phyloP scores from a whole-genome alignment of 2,329 filamentous ascomycete species.

The Fusarium liriodendri region DNA sequence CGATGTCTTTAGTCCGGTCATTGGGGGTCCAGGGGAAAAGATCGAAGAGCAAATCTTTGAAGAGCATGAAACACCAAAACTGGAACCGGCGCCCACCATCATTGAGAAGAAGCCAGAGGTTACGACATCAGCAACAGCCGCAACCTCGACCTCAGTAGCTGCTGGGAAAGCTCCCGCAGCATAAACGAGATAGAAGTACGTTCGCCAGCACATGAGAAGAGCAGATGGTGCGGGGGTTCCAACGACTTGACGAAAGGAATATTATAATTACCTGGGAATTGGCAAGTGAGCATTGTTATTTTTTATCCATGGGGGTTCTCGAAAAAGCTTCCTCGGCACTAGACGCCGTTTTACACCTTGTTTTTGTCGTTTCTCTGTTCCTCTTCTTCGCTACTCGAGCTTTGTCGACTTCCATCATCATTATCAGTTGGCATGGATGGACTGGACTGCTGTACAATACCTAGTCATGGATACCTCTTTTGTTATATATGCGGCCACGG shows the following conservation, averaged over 20 bases:
- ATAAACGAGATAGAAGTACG: neutral
- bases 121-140: conserved; percentile 4
- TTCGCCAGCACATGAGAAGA: neutral
- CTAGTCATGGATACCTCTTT: conserved; percentile 40
- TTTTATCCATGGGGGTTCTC: conserved; percentile 9
- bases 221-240: conserved; percentile 17
- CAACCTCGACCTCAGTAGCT: conserved; percentile 6
- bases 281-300: conserved; percentile 19
- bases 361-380: conserved; percentile 23
- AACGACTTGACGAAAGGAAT: conserved; percentile 42
- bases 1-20: conserved; percentile 67
- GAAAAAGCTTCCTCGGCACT: conserved; percentile 20
- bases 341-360: conserved; percentile 21
- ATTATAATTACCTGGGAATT: conserved; percentile 34
- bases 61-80: conserved; percentile 47
- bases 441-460: conserved; percentile 23
- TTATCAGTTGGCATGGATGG: conserved; percentile 2
- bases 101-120: conserved; percentile 23
- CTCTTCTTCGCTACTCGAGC: conserved; percentile 25
- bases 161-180: conserved; percentile 24
- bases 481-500: conserved; percentile 32
- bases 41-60: conserved; percentile 61
- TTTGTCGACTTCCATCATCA: conserved; percentile 6
- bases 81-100: conserved; percentile 30
- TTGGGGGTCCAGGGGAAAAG: conserved; percentile 56